Conservation (phyloP, 257 asterid genomes). For the Gynochthodes officinalis region DNA sequence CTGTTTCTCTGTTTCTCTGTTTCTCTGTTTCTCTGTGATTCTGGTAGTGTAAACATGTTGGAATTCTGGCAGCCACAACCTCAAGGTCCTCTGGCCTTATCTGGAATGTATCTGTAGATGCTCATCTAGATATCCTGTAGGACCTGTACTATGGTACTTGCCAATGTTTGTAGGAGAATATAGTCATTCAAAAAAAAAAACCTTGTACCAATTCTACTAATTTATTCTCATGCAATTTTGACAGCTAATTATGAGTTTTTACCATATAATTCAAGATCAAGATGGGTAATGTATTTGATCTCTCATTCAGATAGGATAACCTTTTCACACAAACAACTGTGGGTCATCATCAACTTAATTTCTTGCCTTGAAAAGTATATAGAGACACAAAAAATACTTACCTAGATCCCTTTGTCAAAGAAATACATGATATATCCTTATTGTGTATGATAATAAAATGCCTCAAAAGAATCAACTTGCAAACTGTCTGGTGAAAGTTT, state of each 20-base stretch:
- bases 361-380: too few relatives aligned
- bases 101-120: background rate
- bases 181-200: too few relatives aligned
- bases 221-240: too few relatives aligned
- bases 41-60: constrained; percentile 2
- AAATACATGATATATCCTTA: background rate
- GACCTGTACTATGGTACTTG: background rate
- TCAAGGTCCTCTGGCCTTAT: constrained; percentile 3
- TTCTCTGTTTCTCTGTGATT: background rate
- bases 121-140: background rate
- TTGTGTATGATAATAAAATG: background rate
- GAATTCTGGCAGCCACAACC: constrained; percentile 1
- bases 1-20: too few relatives aligned
- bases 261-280: background rate
- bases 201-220: too few relatives aligned
- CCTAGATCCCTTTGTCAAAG: background rate
- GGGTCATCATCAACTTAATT: too few relatives aligned
- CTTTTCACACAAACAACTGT: too few relatives aligned
- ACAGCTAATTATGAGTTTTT: background rate
- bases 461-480: constrained; percentile 17
- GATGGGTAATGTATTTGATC: background rate
- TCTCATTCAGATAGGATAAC: too few relatives aligned
- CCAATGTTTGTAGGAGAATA: too few relatives aligned
- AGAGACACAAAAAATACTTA: too few relatives aligned
- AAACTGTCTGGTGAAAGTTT: constrained; percentile 2